phyloP scores from a whole-genome alignment of 306 rosid species.

The Cicer chorassanicum region DNA sequence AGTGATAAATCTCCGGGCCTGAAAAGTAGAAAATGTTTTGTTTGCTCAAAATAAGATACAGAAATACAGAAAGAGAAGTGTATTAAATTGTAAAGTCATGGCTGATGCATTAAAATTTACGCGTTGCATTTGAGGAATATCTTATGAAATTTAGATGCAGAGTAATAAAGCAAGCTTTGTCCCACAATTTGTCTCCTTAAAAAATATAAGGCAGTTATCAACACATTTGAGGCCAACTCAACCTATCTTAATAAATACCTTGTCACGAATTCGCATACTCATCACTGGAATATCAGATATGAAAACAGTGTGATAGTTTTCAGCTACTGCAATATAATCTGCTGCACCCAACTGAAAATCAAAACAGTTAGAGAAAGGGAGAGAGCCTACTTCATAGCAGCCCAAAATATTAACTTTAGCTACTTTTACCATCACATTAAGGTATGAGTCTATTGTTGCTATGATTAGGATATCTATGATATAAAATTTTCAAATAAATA shows the following conservation, averaged over 20 bases:
- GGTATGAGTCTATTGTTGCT: neutral
- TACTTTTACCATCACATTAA: slow-evolving; percentile 1
- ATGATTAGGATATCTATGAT: neutral
- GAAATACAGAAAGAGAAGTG: slow-evolving; percentile 18
- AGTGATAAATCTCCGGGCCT: slow-evolving; percentile 94
- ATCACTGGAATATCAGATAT: slow-evolving; percentile 81
- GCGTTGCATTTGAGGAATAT: slow-evolving; percentile 31
- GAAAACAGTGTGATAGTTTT: slow-evolving; percentile 87
- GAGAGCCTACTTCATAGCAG: neutral
- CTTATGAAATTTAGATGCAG: slow-evolving; percentile 11
- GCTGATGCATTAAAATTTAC: slow-evolving; percentile 20
- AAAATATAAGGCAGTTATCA: slow-evolving; percentile 25
- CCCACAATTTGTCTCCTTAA: slow-evolving; percentile 7
- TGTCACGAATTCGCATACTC: slow-evolving; percentile 96
- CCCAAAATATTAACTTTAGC: slow-evolving; percentile 4
- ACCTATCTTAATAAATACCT: slow-evolving; percentile 56
- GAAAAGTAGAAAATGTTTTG: slow-evolving; percentile 36
- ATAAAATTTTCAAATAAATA: neutral
- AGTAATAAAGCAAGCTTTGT: slow-evolving; percentile 33
- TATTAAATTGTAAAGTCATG: slow-evolving; percentile 20
- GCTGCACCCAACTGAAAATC: slow-evolving; percentile 91
- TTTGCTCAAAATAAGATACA: slow-evolving; percentile 33
- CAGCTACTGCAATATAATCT: slow-evolving; percentile 95
- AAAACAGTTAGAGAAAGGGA: slow-evolving; percentile 36
- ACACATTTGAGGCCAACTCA: slow-evolving; percentile 17